phyloP scores from a whole-genome alignment of 306 rosid species.

The apple (Malus domestica) region DNA sequence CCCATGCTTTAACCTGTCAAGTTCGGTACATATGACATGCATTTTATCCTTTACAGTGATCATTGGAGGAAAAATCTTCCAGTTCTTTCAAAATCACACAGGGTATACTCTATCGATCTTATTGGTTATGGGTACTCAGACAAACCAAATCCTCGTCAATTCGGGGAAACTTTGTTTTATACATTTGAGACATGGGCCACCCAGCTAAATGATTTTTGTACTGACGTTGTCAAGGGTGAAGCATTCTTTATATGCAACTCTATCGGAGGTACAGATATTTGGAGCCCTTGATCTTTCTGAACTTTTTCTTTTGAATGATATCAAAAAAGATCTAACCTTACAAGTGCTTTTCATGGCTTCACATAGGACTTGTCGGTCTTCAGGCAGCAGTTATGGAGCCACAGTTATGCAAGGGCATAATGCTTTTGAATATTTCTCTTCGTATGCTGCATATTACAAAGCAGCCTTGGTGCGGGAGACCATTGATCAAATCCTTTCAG shows the following conservation, averaged over 20 bases:
- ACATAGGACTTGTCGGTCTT: constrained; percentile 92
- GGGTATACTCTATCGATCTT: constrained; percentile 84
- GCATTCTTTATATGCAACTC: constrained; percentile 93
- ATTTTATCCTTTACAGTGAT: constrained; percentile 56
- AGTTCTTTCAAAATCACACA: constrained; percentile 62
- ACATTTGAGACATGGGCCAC: constrained; percentile 93
- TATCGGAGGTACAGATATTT: constrained; percentile 63
- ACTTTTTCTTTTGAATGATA: background rate
- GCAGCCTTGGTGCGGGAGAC: constrained; percentile 92
- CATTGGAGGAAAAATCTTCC: constrained; percentile 90
- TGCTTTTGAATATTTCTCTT: constrained; percentile 75
- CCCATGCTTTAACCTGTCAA: constrained; percentile 10
- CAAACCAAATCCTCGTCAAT: constrained; percentile 76
- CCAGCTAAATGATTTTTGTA: constrained; percentile 71
- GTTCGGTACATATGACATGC: constrained; percentile 17
- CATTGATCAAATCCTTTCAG: constrained; percentile 78
- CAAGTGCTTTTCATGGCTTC: constrained; percentile 8
- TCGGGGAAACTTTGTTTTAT: constrained; percentile 55
- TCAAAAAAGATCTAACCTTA: background rate
- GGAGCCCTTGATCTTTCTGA: background rate
- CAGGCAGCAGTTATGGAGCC: constrained; percentile 79
- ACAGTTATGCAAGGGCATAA: constrained; percentile 59
- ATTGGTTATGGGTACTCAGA: constrained; percentile 96
- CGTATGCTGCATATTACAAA: constrained; percentile 92
- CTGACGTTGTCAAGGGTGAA: constrained; percentile 61